Conservation (phyloP, 1,284 basidiomycete species). For the Chondrostereum purpureum region DNA sequence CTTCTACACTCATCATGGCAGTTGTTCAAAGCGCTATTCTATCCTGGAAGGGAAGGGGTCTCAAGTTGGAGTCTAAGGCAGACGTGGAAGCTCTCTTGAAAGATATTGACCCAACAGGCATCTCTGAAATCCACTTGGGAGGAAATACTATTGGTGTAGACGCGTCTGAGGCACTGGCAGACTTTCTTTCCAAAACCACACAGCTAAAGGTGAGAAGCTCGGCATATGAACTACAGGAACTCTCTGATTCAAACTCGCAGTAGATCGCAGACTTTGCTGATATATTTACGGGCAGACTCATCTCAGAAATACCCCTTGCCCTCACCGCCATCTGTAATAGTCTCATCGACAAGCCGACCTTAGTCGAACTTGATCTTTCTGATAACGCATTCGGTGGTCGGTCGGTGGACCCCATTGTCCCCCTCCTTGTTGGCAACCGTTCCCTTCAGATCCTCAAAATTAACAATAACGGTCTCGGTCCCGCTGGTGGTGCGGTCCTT, state of each 20-base stretch:
- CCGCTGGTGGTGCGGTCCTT: slow-evolving; percentile 81
- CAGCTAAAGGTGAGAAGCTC: slow-evolving; percentile 57
- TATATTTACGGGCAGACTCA: slow-evolving; percentile 96
- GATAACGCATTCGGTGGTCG: slow-evolving; percentile 98
- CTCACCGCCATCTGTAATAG: slow-evolving; percentile 86
- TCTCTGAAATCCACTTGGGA: slow-evolving; percentile 90
- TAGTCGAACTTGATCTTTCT: slow-evolving; percentile 86
- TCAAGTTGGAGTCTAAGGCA: slow-evolving; percentile 78
- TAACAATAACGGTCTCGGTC: slow-evolving; percentile 98
- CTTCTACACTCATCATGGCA: neutral
- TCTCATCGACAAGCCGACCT: slow-evolving; percentile 71
- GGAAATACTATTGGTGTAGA: slow-evolving; percentile 96
- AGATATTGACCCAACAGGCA: slow-evolving; percentile 54
- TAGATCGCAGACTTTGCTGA: slow-evolving; percentile 95
- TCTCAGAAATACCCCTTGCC: slow-evolving; percentile 90
- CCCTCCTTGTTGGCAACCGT: slow-evolving; percentile 79
- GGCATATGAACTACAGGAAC: slow-evolving; percentile 14
- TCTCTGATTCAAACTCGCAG: slow-evolving; percentile 7
- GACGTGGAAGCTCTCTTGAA: slow-evolving; percentile 80
- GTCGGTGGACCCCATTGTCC: slow-evolving; percentile 91
- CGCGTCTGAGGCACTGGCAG: slow-evolving; percentile 82
- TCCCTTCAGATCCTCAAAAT: slow-evolving; percentile 81
- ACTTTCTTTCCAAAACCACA: slow-evolving; percentile 68
- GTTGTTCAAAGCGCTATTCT: slow-evolving; percentile 22
- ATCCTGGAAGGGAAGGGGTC: slow-evolving; percentile 65